Conservation (phyloP, 208 protist species). For the Plasmodiophora brassicae region DNA sequence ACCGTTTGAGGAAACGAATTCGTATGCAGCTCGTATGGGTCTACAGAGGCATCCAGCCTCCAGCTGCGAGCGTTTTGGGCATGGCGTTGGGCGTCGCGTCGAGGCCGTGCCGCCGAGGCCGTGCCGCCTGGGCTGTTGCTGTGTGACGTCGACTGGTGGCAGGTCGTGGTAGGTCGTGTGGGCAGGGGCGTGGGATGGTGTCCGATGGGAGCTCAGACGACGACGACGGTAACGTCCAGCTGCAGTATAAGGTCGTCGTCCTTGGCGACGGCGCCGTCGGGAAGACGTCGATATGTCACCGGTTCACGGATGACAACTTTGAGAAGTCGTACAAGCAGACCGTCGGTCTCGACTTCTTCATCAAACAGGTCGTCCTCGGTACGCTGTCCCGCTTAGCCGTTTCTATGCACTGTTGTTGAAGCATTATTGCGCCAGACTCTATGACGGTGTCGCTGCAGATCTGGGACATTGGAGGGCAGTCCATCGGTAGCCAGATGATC, state of each 20-base stretch:
- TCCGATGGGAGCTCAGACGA: neutral
- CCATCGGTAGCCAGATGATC: constrained; percentile 83
- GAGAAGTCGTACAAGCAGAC: constrained; percentile 83
- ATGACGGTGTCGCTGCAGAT: constrained; percentile 73
- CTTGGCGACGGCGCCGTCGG: constrained; percentile 67
- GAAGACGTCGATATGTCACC: constrained; percentile 80
- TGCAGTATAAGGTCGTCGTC: constrained; percentile 51
- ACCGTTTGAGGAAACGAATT: too few species aligned
- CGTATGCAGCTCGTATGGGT: too few species aligned
- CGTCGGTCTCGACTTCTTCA: constrained; percentile 87
- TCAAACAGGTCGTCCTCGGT: constrained; percentile 71
- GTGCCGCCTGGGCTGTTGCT: too few species aligned
- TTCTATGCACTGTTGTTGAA: too few species aligned
- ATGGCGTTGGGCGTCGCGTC: too few species aligned
- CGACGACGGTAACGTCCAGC: neutral
- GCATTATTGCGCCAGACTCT: constrained; percentile 6
- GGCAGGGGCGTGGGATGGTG: too few species aligned
- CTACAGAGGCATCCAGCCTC: too few species aligned
- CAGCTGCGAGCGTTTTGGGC: too few species aligned
- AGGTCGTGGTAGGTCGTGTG: too few species aligned
- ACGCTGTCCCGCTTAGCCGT: neutral
- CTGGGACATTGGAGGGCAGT: constrained; percentile 90
- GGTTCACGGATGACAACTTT: constrained; percentile 77
- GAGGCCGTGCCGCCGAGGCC: too few species aligned
- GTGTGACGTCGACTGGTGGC: too few species aligned